These are phyloP conservation scores for Dioscorea zingiberensis DNA, from an alignment of 106 monocot genomes.

Conservation along the genomic window DNA sequence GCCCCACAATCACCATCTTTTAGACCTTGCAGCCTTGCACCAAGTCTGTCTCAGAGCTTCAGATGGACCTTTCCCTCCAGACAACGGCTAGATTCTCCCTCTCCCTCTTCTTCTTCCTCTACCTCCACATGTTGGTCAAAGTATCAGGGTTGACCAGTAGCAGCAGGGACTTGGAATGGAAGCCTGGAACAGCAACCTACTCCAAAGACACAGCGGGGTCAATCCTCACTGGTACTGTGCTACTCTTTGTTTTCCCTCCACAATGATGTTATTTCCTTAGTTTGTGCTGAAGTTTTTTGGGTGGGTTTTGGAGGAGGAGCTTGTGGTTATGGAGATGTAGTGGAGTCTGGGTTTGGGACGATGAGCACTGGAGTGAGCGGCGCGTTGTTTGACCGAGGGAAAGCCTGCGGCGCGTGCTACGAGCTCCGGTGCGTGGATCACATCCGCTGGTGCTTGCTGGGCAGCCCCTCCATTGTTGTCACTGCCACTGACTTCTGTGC, in stretches of 20 bases:
- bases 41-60: no score
- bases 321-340: constrained; percentile 63
- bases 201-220: constrained; percentile 5
- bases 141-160: background rate
- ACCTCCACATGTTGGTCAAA: background rate
- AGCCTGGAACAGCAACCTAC: constrained; percentile 43
- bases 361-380: constrained; percentile 46
- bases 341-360: constrained; percentile 23
- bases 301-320: constrained; percentile 35
- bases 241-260: background rate
- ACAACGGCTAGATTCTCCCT: background rate
- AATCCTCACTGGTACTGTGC: constrained; percentile 9
- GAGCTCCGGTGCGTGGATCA: constrained; percentile 88
- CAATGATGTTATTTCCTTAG: background rate
- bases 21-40: no score
- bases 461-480: constrained; percentile 71
- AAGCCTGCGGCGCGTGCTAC: constrained; percentile 67
- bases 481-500: constrained; percentile 85
- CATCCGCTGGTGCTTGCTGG: constrained; percentile 55
- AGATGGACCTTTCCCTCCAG: background rate
- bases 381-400: constrained; percentile 48
- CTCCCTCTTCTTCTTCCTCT: background rate
- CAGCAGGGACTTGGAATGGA: constrained; percentile 32
- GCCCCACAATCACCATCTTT: background rate
- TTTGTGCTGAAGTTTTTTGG: background rate